Base-by-base conservation (phyloP, 2,329 filamentous ascomycete genomes). In the Ophiocordyceps unilateralis region DNA sequence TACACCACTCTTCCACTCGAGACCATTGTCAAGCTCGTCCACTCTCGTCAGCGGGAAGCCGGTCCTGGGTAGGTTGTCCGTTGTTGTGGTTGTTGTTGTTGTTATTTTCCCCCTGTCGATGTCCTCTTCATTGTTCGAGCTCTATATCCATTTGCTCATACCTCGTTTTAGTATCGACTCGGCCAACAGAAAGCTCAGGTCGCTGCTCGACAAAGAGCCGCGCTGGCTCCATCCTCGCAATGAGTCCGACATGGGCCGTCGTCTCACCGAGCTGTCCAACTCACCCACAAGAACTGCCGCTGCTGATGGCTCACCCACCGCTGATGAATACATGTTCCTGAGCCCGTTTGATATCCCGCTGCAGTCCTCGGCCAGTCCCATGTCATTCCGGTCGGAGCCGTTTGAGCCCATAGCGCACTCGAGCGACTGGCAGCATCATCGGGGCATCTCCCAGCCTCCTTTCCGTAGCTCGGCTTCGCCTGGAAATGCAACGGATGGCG, bases 121-220 rank as follows among this genome's bases (percentile, higher is more conserved):
- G 14, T 36, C 34, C 34, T 20, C 34, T 3, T 11, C 15, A 19
- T 5, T 10, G 5, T 32, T 4, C 9, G 14, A 32, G 5, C 28
- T 32, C 5, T 11, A 11, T 7, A 32, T 11, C 10, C 34, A 6
- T 19, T 34, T 4, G 4, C 32, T 34, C 7, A n/a, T 34, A 12
- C 17, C n/a, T n/a, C 32, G 17, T 36, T 7, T 14, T n/a, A 22
- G 36, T 9, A 28, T 44, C 39, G 72, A 76, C 49, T 75, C 73
- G 23, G 72, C 69, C 28, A 72, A 73, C 51, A 76, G 77, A 58
- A 73, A 69, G 20, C 66, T 76, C 48, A 69, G 70, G 43, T 59
- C 62, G 8, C 65, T 74, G 47, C 64, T 77, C 26, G 72, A 74
- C 48, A 73, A 76, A 47, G 70, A 78, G 32, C 70, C 72, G 24